A percentile compares a stretch with the other conserved stretches of the same genome.
These are phyloP conservation scores for Niveomyces coronatus DNA, from an alignment of 2,329 filamentous ascomycete species.

Conservation along the genomic window DNA sequence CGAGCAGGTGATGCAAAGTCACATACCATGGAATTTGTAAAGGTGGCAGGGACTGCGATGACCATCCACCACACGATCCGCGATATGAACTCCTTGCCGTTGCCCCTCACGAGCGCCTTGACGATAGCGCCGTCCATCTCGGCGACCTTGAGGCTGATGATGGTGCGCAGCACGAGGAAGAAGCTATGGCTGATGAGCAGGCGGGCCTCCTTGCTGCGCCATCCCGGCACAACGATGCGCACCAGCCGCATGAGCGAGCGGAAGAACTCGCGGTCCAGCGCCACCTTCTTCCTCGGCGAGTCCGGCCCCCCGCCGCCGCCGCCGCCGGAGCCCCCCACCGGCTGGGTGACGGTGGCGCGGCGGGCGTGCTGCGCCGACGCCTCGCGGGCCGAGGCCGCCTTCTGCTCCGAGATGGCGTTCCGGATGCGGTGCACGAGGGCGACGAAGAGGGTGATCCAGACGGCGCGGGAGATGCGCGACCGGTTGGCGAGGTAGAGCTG, in stretches of 20 bases:
- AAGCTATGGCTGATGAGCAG: slow-evolving; percentile 84
- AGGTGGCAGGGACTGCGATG: slow-evolving; percentile 89
- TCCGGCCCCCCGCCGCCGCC: slow-evolving; percentile 16
- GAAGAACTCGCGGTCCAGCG: slow-evolving; percentile 77
- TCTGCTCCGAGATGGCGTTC: slow-evolving; percentile 86
- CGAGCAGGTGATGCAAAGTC: not conserved
- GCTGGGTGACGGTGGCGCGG: slow-evolving; percentile 37
- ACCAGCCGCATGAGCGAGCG: slow-evolving; percentile 67
- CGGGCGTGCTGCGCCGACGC: slow-evolving; percentile 44
- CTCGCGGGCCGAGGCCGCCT: slow-evolving; percentile 65
- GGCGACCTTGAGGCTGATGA: slow-evolving; percentile 92
- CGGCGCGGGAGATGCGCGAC: slow-evolving; percentile 68
- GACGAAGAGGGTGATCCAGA: slow-evolving; percentile 74
- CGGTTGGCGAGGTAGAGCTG: slow-evolving; percentile 69
- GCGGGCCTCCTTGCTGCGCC: slow-evolving; percentile 78
- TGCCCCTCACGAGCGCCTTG: slow-evolving; percentile 83
- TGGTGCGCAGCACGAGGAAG: slow-evolving; percentile 79
- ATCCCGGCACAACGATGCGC: slow-evolving; percentile 81
- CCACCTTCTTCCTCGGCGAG: slow-evolving; percentile 65
- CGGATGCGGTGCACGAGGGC: slow-evolving; percentile 79
- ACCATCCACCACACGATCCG: slow-evolving; percentile 97
- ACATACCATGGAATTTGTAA: slow-evolving; percentile 94
- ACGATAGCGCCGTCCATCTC: slow-evolving; percentile 92
- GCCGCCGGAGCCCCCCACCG: too few species aligned
- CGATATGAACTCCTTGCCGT: slow-evolving; percentile 78